Evolutionary conservation across 306 rosid species (phyloP).

Genomic region (Prunus mume): DNA sequence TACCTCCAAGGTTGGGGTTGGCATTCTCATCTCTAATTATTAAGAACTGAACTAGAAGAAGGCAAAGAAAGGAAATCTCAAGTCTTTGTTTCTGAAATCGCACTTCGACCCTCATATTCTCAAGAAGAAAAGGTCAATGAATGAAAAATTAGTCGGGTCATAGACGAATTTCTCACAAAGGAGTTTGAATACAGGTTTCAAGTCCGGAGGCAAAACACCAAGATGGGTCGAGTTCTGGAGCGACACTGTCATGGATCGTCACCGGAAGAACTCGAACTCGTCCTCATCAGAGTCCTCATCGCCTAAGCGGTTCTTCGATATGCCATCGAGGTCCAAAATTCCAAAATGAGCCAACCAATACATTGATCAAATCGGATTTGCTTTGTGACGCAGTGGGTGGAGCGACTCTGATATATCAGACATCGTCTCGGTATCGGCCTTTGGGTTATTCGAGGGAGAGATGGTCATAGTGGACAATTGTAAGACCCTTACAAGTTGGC

Average conservation of each 20-base stretch:
- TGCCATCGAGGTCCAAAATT: slow-evolving; percentile 32
- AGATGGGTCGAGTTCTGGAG: slow-evolving; percentile 98
- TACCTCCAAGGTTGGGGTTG: too few species aligned
- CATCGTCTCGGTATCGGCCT: slow-evolving; percentile 67
- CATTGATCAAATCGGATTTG: slow-evolving; percentile 71
- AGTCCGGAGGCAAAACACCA: slow-evolving; percentile 64
- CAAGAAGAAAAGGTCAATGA: slow-evolving; percentile 67
- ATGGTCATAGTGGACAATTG: slow-evolving; percentile 74
- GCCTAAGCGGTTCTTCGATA: slow-evolving; percentile 64
- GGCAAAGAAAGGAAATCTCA: slow-evolving; percentile 21
- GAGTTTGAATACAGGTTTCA: slow-evolving; percentile 56
- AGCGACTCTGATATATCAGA: slow-evolving; percentile 69
- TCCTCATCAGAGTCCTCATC: slow-evolving; percentile 38
- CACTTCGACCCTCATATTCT: slow-evolving; percentile 47
- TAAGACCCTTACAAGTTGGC: too few species aligned
- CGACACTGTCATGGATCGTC: slow-evolving; percentile 71
- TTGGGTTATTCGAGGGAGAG: slow-evolving; percentile 76
- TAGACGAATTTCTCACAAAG: slow-evolving; percentile 54
- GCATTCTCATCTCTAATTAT: too few species aligned
- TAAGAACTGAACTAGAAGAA: too few species aligned
- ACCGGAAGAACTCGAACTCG: slow-evolving; percentile 61
- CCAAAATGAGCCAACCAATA: slow-evolving; percentile 84
- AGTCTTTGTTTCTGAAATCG: slow-evolving; percentile 54
- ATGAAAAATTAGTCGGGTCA: slow-evolving; percentile 74
- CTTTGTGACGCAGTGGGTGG: slow-evolving; percentile 77